Evolutionary conservation across 2,329 filamentous ascomycete species (phyloP).

Genomic region (Emmonsia crescens): DNA sequence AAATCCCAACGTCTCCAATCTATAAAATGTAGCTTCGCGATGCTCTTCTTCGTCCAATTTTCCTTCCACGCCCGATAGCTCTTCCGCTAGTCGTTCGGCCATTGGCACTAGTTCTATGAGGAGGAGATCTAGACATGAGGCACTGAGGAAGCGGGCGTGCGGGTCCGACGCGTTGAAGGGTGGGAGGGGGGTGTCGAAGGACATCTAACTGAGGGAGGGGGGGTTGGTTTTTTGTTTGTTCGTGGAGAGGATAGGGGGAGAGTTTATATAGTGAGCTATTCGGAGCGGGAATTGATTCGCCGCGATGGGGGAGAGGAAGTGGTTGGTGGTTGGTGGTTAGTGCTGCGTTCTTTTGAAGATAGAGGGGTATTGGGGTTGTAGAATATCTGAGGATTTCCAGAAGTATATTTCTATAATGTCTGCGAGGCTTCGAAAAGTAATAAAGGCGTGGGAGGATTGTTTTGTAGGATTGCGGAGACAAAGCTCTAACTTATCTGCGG

Average conservation of each 20-base stretch:
- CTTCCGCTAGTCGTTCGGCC: conserved; percentile 72
- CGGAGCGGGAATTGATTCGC: background rate
- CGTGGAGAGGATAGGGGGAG: background rate
- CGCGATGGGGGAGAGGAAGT: background rate
- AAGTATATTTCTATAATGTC: background rate
- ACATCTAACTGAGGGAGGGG: conserved; percentile 42
- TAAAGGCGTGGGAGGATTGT: background rate
- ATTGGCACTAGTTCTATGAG: conserved; percentile 95
- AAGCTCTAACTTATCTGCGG: background rate
- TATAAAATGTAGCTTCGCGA: conserved; percentile 71
- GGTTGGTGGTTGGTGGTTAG: background rate
- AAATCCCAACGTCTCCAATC: conserved; percentile 77
- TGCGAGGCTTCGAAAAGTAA: background rate
- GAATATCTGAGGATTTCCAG: background rate
- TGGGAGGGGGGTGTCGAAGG: conserved; percentile 59
- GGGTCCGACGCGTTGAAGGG: conserved; percentile 64
- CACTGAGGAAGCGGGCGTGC: conserved; percentile 62
- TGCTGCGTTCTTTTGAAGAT: background rate
- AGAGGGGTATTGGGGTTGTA: background rate
- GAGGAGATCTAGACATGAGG: conserved; percentile 84
- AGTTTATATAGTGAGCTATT: background rate
- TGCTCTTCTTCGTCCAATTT: conserved; percentile 54
- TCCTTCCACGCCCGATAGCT: conserved; percentile 39
- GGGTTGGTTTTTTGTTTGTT: background rate
- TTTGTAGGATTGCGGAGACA: background rate